Evolutionary conservation across 257 asterid genomes (phyloP), one percentile per base, ranked within the genome.

Genomic region (Nyctanthes arbortristis): DNA sequence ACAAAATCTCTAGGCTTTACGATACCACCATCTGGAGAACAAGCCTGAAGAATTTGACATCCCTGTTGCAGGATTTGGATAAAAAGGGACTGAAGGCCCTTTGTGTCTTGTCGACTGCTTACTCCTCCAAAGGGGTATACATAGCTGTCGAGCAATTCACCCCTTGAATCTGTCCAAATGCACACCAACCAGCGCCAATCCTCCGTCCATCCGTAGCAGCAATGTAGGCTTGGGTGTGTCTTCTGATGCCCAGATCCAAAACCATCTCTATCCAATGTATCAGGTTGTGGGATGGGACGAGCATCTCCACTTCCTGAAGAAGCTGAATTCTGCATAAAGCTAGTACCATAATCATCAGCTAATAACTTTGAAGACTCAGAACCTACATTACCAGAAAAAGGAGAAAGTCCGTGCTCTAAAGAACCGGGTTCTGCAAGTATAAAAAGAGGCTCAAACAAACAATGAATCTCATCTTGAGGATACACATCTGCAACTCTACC

Each of bases 121-220:
- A 94, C 80, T 63, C 99, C 99, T 66, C 99, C 99, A 59, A 91
- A 94, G 31, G 99, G 97, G 82, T 91, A 92, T 52, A 89, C 87
- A 77, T 80, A 84, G 80, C 92, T 89, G 81, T 94, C 99, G 7
- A 94, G 95, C 82, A 94, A 79, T 77, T 94, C 99, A 34, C 97
- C 97, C 79, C 99, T 86, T 11, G 99, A 86, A 73, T 94, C 99
- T 30, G 99, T 94, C 99, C 99, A 94, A 69, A 94, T 74, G 83
- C 92, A 89, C 60, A 91, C 95, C 89, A 94, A 78, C 97, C 99
- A 94, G 40, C 97, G 97, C 99, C 99, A 94, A 85, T 94, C 99
- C 76, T 94, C 99, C 61, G 97, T 91, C 99, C 99, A 94, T 54
- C 97, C 99, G 81, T 94, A 94, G 83, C 99, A 91, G 79, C 99